These are phyloP conservation scores for Xylariaceae sp. DNA, from an alignment of 2,329 filamentous ascomycete genomes.

Conservation along the genomic window DNA sequence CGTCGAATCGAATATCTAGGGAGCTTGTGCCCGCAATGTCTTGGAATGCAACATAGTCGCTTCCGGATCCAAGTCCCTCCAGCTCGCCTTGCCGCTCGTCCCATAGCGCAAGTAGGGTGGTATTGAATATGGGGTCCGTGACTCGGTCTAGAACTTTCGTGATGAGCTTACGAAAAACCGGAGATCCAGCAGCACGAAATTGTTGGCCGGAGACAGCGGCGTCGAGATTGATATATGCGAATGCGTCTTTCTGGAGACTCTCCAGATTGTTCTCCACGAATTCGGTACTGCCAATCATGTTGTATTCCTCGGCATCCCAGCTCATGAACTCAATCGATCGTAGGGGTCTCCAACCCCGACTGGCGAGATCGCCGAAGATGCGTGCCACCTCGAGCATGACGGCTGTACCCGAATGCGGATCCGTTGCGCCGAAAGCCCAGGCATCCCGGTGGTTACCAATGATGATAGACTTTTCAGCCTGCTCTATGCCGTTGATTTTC, in stretches of 20 bases:
- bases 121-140: slow-evolving; percentile 65
- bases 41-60: slow-evolving; percentile 88
- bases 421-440: slow-evolving; percentile 83
- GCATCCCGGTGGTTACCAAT: slow-evolving; percentile 92
- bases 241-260: slow-evolving; percentile 65
- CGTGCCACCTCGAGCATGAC: slow-evolving; percentile 85
- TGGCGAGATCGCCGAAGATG: slow-evolving; percentile 74
- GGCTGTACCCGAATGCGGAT: slow-evolving; percentile 84
- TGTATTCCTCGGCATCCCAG: slow-evolving; percentile 94
- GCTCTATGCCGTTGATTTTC: slow-evolving; percentile 77
- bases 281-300: slow-evolving; percentile 89
- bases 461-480: slow-evolving; percentile 76
- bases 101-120: slow-evolving; percentile 73
- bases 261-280: slow-evolving; percentile 85
- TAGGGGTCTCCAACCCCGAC: slow-evolving; percentile 80
- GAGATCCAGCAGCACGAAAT: slow-evolving; percentile 76
- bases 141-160: slow-evolving; percentile 71
- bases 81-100: slow-evolving; percentile 58
- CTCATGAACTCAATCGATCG: slow-evolving; percentile 96
- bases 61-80: slow-evolving; percentile 65
- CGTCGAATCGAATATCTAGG: slow-evolving; percentile 76
- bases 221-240: slow-evolving; percentile 90
- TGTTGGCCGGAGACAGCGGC: slow-evolving; percentile 70
- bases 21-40: slow-evolving; percentile 85
- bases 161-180: slow-evolving; percentile 70